Conservation (phyloP, 257 asterid species). For the Solanum ossicruentum region DNA sequence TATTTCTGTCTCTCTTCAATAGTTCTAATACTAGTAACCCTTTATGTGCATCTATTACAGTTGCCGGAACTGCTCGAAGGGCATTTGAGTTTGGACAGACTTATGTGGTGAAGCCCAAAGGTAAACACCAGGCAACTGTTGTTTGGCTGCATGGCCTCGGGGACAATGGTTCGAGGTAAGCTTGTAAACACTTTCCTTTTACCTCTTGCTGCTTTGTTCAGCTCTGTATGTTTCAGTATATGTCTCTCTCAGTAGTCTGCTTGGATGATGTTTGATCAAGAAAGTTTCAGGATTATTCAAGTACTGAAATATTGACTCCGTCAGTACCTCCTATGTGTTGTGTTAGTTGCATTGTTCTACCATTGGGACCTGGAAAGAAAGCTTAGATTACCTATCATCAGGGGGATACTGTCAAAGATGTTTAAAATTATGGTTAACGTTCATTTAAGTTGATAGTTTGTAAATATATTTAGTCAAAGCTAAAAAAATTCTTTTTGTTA, state of each 20-base stretch:
- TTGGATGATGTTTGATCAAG: not conserved
- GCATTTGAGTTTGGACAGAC: slow-evolving; percentile 68
- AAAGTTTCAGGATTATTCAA: not conserved
- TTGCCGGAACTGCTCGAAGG: slow-evolving; percentile 40
- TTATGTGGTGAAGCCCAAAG: slow-evolving; percentile 71
- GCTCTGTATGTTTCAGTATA: not conserved
- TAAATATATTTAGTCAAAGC: not conserved
- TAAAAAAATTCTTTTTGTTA: not conserved
- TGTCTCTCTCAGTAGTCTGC: not conserved
- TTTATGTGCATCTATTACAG: slow-evolving; percentile 18
- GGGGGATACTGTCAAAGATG: not conserved
- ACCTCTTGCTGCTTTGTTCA: not conserved
- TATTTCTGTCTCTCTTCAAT: not conserved
- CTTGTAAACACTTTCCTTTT: not conserved
- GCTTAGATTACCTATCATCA: not conserved
- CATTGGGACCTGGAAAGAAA: not conserved
- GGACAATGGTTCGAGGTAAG: slow-evolving; percentile 68
- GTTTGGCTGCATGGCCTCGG: slow-evolving; percentile 94
- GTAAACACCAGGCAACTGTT: slow-evolving; percentile 75
- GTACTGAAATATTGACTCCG: not conserved
- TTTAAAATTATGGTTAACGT: not conserved
- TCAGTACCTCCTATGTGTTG: not conserved
- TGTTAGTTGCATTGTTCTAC: not conserved
- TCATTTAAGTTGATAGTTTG: not conserved
- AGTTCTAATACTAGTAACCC: not conserved